A percentile compares a stretch with the other conserved stretches of the same genome.
Evolutionary conservation across 495 filamentous ascomycete genomes (phyloP).

Genomic region (Apiosordaria backusii): DNA sequence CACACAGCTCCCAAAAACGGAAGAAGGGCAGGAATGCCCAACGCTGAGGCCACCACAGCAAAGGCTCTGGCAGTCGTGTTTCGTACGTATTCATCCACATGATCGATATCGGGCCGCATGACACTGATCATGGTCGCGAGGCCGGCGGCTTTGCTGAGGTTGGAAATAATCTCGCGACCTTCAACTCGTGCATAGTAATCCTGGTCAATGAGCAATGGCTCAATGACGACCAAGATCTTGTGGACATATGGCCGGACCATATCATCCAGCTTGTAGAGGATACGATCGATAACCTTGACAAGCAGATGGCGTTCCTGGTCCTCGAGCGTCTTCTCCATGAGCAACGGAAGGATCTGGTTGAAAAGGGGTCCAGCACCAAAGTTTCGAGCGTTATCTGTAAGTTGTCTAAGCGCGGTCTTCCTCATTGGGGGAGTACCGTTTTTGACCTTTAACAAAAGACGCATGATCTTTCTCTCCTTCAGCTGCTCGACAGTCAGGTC

Average conservation of each 20-base stretch:
- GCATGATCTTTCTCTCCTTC: slow-evolving; percentile 98
- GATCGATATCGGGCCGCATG: slow-evolving; percentile 98
- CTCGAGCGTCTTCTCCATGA: slow-evolving; percentile 98
- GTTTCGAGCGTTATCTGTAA: slow-evolving; percentile 96
- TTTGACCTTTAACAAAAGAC: slow-evolving; percentile 95
- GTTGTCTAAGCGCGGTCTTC: slow-evolving; percentile 96
- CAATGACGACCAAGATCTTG: slow-evolving; percentile 98
- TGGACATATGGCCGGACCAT: slow-evolving; percentile 95
- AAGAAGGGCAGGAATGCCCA: slow-evolving; percentile 91
- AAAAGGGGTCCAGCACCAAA: slow-evolving; percentile 94
- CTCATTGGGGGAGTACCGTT: slow-evolving; percentile 98
- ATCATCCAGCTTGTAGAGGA: slow-evolving; percentile 97
- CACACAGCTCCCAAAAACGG: slow-evolving; percentile 95
- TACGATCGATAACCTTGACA: slow-evolving; percentile 98
- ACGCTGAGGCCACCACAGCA: slow-evolving; percentile 92
- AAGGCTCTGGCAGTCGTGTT: slow-evolving; percentile 98
- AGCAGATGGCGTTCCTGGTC: slow-evolving; percentile 98
- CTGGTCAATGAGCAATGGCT: slow-evolving; percentile 96
- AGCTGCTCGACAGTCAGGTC: slow-evolving; percentile 88
- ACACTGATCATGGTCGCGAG: slow-evolving; percentile 98
- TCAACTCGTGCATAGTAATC: slow-evolving; percentile 99
- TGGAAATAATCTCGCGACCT: slow-evolving; percentile 97
- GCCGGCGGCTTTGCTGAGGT: slow-evolving; percentile 93
- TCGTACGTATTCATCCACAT: slow-evolving; percentile 97
- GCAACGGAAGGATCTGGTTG: slow-evolving; percentile 93